These are phyloP conservation scores for Murraya koenigii DNA, from an alignment of 345 rosid species.

Conservation along the genomic window DNA sequence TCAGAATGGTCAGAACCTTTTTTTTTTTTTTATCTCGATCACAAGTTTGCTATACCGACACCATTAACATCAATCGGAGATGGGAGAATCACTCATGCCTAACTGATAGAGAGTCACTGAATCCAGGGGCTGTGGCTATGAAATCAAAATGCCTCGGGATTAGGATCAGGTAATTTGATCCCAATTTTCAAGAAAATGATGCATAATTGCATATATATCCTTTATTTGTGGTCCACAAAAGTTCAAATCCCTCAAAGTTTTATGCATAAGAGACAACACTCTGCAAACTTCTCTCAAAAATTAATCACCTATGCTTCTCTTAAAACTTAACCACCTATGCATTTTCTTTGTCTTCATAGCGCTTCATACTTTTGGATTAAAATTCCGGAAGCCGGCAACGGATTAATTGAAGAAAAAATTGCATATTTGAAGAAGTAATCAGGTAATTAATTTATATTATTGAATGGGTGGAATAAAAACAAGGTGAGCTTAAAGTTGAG, in stretches of 20 bases:
- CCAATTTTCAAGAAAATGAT: conserved; percentile 6
- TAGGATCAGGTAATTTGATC: background rate
- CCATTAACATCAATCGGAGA: background rate
- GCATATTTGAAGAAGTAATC: background rate
- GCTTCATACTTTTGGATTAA: background rate
- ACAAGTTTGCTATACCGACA: too few species aligned
- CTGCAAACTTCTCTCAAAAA: background rate
- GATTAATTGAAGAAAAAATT: background rate
- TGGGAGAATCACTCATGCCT: background rate
- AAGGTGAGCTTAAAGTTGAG: background rate
- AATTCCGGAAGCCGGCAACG: background rate
- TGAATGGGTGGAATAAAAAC: background rate
- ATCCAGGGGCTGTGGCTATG: background rate
- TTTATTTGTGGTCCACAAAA: background rate
- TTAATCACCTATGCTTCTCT: background rate
- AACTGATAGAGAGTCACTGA: background rate
- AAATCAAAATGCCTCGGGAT: background rate
- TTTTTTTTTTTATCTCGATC: too few species aligned
- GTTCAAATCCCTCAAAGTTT: background rate
- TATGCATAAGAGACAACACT: background rate
- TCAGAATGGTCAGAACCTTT: too few species aligned
- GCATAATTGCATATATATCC: background rate
- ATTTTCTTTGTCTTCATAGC: background rate
- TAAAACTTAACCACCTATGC: background rate
- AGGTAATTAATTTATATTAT: too few species aligned